These are phyloP conservation scores for Terfezia claveryi DNA, from an alignment of 495 filamentous ascomycete genomes.

Conservation along the genomic window DNA sequence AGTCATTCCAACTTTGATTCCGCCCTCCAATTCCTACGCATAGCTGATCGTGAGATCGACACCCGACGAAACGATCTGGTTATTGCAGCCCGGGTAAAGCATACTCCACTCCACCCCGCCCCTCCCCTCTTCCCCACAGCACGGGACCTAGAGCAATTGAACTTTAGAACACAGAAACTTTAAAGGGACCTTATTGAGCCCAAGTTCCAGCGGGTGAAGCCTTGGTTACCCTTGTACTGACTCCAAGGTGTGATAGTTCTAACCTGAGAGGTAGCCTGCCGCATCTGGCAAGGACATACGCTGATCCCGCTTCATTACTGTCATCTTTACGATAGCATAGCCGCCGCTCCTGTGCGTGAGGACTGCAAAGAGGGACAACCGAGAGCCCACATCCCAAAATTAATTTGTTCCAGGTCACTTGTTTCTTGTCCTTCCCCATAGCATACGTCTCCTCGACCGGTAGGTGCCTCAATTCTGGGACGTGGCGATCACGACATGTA, in stretches of 20 bases:
- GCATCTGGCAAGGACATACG: background rate
- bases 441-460: background rate
- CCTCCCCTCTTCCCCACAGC: background rate
- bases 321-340: background rate
- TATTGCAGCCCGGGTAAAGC: background rate
- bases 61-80: background rate
- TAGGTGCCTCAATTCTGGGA: background rate
- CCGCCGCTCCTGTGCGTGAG: background rate
- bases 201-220: too few relatives aligned
- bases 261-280: background rate
- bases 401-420: too few relatives aligned
- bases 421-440: too few relatives aligned
- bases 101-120: background rate
- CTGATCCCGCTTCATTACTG: background rate
- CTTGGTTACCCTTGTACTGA: too few relatives aligned
- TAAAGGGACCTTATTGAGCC: too few relatives aligned
- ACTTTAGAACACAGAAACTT: too few relatives aligned
- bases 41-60: background rate
- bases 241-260: too few relatives aligned
- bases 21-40: too few relatives aligned
- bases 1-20: too few relatives aligned
- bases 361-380: background rate
- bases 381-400: background rate
- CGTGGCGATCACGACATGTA: background rate
- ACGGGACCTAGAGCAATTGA: too few relatives aligned